Evolutionary conservation across 2,329 filamentous ascomycete genomes (phyloP).

Genomic region (Dendrostoma leiphaemia): DNA sequence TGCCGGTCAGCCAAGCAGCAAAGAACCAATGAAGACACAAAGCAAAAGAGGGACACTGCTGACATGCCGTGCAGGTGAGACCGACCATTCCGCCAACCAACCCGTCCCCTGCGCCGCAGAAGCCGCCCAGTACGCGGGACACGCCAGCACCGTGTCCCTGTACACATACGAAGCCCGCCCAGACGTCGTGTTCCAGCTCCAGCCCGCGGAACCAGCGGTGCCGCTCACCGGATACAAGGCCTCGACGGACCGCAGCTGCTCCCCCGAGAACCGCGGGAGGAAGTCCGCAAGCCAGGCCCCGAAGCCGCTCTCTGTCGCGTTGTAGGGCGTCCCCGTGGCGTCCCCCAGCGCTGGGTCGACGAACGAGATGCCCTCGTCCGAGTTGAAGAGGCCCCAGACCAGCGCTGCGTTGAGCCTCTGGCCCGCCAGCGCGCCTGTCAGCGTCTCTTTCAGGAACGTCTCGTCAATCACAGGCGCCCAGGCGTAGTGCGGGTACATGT

Average conservation of each 20-base stretch:
- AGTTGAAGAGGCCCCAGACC: background rate
- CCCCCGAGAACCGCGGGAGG: background rate
- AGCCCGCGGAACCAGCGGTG: background rate
- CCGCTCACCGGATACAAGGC: background rate
- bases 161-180: background rate
- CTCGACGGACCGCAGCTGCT: background rate
- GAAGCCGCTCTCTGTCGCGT: background rate
- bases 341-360: background rate
- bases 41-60: background rate
- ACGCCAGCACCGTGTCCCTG: background rate
- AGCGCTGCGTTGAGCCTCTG: background rate
- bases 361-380: background rate
- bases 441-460: background rate
- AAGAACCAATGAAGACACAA: background rate
- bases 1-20: background rate
- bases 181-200: background rate
- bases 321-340: background rate
- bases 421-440: background rate
- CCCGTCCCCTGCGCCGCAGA: background rate
- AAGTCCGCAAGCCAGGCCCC: background rate
- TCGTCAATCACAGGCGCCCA: conserved; percentile 1
- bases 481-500: background rate
- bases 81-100: background rate
- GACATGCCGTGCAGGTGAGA: background rate
- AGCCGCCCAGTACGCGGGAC: conserved; percentile 1